Evolutionary conservation across 352 stramenopile genomes (phyloP).

Genomic region (Blastocystis sp.): DNA sequence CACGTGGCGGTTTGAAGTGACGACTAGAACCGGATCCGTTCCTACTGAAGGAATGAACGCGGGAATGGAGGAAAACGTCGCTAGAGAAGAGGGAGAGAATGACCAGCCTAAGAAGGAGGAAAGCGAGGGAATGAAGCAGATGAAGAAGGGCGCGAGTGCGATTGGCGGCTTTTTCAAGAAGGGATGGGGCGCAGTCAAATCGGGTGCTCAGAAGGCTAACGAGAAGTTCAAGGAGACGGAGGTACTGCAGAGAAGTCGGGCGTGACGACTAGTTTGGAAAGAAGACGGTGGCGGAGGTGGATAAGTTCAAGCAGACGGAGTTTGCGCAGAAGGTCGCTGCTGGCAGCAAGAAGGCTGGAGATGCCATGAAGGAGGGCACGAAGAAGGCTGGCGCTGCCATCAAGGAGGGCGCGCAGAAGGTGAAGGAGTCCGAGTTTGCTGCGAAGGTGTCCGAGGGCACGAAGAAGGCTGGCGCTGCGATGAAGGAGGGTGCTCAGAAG

Average conservation of each 20-base stretch:
- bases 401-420: conserved; percentile 35
- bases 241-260: background rate
- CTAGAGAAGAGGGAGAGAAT: background rate
- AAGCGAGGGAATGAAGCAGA: conserved; percentile 12
- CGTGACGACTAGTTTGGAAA: conserved; percentile 34
- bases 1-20: too few species aligned
- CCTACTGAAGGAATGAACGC: too few species aligned
- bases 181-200: conserved; percentile 35
- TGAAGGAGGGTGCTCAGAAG: conserved; percentile 57
- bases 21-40: too few species aligned
- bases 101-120: conserved; percentile 41
- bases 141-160: conserved; percentile 28
- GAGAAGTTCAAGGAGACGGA: conserved; percentile 58
- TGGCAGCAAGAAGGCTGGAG: conserved; percentile 14
- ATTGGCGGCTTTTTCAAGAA: conserved; percentile 56
- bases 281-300: conserved; percentile 35
- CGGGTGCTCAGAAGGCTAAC: conserved; percentile 14
- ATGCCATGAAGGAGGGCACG: conserved; percentile 37
- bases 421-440: conserved; percentile 56
- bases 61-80: too few species aligned
- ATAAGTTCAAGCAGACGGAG: conserved; percentile 65
- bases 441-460: conserved; percentile 49
- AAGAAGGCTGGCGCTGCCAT: conserved; percentile 46
- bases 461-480: conserved; percentile 31
- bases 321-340: conserved; percentile 64